A percentile compares a stretch with the other conserved stretches of the same genome.
Conservation (phyloP, 1,284 basidiomycete genomes). For the Ustilago bromivora region DNA sequence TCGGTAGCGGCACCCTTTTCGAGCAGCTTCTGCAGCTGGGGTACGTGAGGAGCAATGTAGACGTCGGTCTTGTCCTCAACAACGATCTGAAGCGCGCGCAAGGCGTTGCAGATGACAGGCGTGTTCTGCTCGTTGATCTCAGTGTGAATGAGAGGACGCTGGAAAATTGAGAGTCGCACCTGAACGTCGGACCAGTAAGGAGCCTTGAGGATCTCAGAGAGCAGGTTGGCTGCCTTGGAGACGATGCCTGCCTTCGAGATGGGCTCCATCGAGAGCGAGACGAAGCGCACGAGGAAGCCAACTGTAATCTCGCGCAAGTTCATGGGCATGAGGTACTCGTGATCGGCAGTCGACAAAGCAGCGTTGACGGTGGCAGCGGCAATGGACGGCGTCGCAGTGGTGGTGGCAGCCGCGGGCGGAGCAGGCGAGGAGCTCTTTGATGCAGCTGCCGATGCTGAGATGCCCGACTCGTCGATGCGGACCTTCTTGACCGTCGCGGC, state of each 20-base stretch:
- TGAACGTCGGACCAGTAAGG: conserved; percentile 93
- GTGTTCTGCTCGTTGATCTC: conserved; percentile 79
- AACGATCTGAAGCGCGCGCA: conserved; percentile 90
- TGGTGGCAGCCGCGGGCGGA: conserved; percentile 29
- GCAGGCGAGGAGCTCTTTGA: conserved; percentile 65
- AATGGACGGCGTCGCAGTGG: background rate
- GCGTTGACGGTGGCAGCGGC: conserved; percentile 10
- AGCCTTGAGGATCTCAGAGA: conserved; percentile 83
- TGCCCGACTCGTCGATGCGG: conserved; percentile 71
- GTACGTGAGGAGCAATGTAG: conserved; percentile 84
- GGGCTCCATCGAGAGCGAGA: conserved; percentile 79
- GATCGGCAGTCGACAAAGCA: conserved; percentile 38
- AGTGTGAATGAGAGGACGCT: conserved; percentile 71
- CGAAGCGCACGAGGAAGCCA: conserved; percentile 90
- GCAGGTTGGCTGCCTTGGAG: conserved; percentile 81
- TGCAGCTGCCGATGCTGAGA: conserved; percentile 53
- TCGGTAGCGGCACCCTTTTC: conserved; percentile 69
- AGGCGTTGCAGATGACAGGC: conserved; percentile 81
- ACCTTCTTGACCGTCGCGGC: conserved; percentile 70
- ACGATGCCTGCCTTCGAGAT: conserved; percentile 77
- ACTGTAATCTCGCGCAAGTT: conserved; percentile 76
- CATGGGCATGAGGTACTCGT: conserved; percentile 60
- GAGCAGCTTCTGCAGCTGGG: conserved; percentile 86
- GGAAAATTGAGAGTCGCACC: conserved; percentile 78
- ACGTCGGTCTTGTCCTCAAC: conserved; percentile 83